Base-by-base conservation (phyloP, 2,329 filamentous ascomycete genomes). In the Scedosporium boydii region DNA sequence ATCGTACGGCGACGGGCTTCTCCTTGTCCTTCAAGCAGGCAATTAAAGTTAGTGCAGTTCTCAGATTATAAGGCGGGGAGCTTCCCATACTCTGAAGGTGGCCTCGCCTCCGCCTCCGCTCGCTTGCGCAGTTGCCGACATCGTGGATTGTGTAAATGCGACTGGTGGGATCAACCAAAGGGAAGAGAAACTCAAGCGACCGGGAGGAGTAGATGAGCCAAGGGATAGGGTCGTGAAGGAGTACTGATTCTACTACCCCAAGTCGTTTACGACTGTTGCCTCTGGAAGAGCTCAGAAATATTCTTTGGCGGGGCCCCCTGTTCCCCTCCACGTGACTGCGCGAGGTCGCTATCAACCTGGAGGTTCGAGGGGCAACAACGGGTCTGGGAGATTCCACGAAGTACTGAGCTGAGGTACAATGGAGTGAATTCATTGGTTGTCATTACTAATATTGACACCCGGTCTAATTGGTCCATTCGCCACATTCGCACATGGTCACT, bases 1-100 rank as follows among this genome's bases (percentile, higher is more conserved):
- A 93, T 70, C 95, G 89, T 68, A 99, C 95, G 68, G 95, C 95
- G 82, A 95, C 88, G 69, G 95, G 95, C 91, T 99, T 99, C 82
- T 97, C 95, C 86, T 97, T 99, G 74, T 88, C 85, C 86, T 88
- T 16, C 18, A 21, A 21, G 26, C 26, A 63, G 57, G 34, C 56
- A 58, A 64, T 27, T 55, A 55, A 55, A 23, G 51, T 55, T 55
- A 55, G 51, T 55, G 23, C 18, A 18, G 18, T 23, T 55, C 23
- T 14, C 23, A 2, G 12, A 38, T 3, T 2, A 27, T 44, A 41
- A 55, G 60, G 60, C 41, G 44, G 48, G 63, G 62, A 70, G 71
- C 71, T 73, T 55, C 58, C 67, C 78, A 67, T 77, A 85, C 83
- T 71, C 81, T 80, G 73, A 86, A 86, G 66, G 82, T 78, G 69